Conservation (phyloP, 2,329 filamentous ascomycete genomes). For the Knufia petricola region DNA sequence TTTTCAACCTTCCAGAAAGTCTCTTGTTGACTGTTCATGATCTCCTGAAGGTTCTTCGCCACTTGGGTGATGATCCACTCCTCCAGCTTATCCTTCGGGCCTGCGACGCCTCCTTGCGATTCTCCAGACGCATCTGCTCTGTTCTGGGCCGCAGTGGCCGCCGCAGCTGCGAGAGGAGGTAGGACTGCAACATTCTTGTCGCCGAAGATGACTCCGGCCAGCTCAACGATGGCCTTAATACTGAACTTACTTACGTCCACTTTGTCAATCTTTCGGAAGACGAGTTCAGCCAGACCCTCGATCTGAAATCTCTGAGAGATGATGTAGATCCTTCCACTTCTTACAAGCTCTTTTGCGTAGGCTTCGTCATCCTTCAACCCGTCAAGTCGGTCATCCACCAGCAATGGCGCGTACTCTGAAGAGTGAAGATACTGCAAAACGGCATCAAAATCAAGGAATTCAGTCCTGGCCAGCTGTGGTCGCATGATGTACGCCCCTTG, state of each 20-base stretch:
- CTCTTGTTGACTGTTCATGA: not conserved
- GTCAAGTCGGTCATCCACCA: conserved; percentile 3
- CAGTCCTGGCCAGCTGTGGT: conserved; percentile 13
- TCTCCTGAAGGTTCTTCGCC: conserved; percentile 9
- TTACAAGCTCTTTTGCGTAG: conserved; percentile 12
- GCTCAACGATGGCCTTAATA: conserved; percentile 1
- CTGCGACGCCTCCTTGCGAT: not conserved
- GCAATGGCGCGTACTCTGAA: conserved; percentile 16
- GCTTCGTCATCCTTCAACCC: conserved; percentile 11
- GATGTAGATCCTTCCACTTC: conserved; percentile 13
- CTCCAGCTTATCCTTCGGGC: conserved; percentile 4
- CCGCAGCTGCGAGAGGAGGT: not conserved
- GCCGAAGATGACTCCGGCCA: conserved; percentile 3
- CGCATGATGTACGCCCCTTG: conserved; percentile 19
- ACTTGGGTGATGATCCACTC: conserved; percentile 6
- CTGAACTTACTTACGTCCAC: not conserved
- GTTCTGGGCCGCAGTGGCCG: not conserved
- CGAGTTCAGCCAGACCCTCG: conserved; percentile 9
- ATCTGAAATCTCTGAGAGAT: conserved; percentile 15
- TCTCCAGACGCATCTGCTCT: too few relatives aligned
- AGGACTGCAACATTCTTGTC: not conserved
- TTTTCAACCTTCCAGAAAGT: conserved; percentile 2
- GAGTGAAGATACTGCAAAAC: conserved; percentile 15
- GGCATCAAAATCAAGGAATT: conserved; percentile 13
- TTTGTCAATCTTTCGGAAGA: conserved; percentile 15